Evolutionary conservation across 805 yeast species (phyloP).

Genomic region (Lipomyces yamanashiensis): DNA sequence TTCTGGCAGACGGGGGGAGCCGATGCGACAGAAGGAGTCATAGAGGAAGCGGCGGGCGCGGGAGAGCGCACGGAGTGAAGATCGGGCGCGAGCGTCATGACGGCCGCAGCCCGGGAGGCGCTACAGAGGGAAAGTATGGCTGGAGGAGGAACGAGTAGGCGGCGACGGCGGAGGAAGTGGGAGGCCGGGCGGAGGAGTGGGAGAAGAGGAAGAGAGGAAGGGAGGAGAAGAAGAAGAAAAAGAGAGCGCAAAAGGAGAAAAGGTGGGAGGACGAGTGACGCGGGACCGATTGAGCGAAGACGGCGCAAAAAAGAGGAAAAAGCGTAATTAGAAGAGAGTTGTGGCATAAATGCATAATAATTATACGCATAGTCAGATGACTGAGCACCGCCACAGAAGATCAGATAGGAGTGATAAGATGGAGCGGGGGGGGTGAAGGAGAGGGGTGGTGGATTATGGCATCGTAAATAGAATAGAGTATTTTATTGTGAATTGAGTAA

Average conservation of each 20-base stretch:
- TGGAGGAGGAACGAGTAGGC: constrained; percentile 3
- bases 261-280: background rate
- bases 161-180: constrained; percentile 3
- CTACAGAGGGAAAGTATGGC: constrained; percentile 1
- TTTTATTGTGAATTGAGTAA: no score
- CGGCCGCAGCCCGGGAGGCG: constrained; percentile 21
- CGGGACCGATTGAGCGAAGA: constrained; percentile 2
- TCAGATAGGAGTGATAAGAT: constrained; percentile 1
- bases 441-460: background rate
- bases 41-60: constrained; percentile 11
- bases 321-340: background rate
- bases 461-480: background rate
- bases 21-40: constrained; percentile 25
- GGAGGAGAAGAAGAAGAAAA: background rate
- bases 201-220: background rate
- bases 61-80: constrained; percentile 12
- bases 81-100: constrained; percentile 30
- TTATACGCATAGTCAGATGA: constrained; percentile 10
- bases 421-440: constrained; percentile 5
- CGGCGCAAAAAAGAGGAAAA: constrained; percentile 16
- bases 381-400: constrained; percentile 14
- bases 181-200: constrained; percentile 3
- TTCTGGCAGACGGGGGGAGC: constrained; percentile 71
- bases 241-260: background rate
- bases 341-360: background rate